Evolutionary conservation across 2,329 filamentous ascomycete species (phyloP).

Genomic region (Trichoderma koningii): DNA sequence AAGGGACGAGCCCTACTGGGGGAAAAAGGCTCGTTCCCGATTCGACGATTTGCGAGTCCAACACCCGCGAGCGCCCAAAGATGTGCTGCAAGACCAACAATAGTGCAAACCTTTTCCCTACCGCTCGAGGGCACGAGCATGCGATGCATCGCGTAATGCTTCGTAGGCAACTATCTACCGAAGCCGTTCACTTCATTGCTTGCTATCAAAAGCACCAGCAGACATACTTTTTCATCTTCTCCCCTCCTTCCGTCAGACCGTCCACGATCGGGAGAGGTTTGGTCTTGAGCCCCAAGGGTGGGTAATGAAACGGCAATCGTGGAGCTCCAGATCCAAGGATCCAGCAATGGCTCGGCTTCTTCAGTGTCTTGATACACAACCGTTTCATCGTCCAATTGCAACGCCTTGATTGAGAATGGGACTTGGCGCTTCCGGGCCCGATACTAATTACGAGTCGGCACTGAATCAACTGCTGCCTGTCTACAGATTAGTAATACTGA

Average conservation of each 20-base stretch:
- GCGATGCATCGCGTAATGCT: not conserved
- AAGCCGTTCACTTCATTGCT: not conserved
- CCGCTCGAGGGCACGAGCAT: constrained; percentile 10
- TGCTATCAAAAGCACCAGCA: not conserved
- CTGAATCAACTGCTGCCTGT: not conserved
- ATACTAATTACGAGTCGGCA: not conserved
- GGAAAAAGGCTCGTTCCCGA: constrained; percentile 5
- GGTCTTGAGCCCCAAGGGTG: not conserved
- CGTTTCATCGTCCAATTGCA: not conserved
- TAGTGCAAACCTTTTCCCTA: constrained; percentile 17
- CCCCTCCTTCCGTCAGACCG: constrained; percentile 10
- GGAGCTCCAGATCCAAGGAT: not conserved
- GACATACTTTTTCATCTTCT: not conserved
- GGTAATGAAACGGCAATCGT: constrained; percentile 15
- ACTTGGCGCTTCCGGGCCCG: not conserved
- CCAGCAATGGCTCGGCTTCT: not conserved
- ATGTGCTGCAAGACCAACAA: not conserved
- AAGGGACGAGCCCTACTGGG: not conserved
- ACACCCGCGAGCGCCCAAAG: not conserved
- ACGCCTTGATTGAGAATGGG: not conserved
- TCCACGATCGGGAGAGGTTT: not conserved
- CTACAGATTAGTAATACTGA: no score
- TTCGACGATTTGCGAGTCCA: not conserved
- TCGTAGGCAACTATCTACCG: not conserved
- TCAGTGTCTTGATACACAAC: not conserved